These are phyloP conservation scores for Geranium rotundifolium DNA, from an alignment of 345 rosid genomes.

Conservation along the genomic window DNA sequence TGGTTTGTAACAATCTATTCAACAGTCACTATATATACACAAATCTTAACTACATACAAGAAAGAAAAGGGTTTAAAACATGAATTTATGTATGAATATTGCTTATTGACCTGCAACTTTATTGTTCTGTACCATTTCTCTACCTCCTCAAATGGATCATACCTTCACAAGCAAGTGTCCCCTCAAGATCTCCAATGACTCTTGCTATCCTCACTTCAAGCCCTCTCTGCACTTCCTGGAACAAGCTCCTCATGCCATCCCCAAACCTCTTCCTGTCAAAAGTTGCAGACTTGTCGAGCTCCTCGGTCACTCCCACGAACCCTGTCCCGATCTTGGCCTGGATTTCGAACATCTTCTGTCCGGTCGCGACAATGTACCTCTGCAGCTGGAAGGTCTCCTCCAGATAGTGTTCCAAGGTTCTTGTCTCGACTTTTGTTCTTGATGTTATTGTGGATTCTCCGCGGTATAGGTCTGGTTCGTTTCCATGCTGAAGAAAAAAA, in stretches of 20 bases:
- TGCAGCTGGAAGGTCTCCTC: constrained; percentile 87
- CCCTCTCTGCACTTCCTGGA: constrained; percentile 83
- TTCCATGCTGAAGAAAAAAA: constrained; percentile 41
- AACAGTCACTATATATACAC: too few species aligned
- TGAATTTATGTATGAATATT: too few species aligned
- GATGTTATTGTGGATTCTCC: constrained; percentile 21
- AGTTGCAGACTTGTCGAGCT: constrained; percentile 30
- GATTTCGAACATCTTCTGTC: constrained; percentile 71
- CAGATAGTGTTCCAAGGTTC: constrained; percentile 53
- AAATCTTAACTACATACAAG: too few species aligned
- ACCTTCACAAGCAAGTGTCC: constrained; percentile 82
- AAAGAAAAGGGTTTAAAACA: too few species aligned
- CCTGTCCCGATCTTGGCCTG: constrained; percentile 55
- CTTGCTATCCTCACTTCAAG: constrained; percentile 82
- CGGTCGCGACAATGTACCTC: constrained; percentile 72
- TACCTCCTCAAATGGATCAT: constrained; percentile 48
- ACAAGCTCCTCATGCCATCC: constrained; percentile 47
- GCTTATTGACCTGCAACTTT: background rate
- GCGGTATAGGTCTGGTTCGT: constrained; percentile 15
- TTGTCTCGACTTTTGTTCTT: constrained; percentile 36
- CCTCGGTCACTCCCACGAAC: constrained; percentile 35
- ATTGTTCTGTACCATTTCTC: background rate
- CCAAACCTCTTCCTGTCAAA: constrained; percentile 58
- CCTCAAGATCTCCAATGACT: constrained; percentile 79
- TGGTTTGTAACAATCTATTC: too few species aligned